Evolutionary conservation across 78 protist genomes (phyloP).

Genomic region (Dictyostelium capitatum): DNA sequence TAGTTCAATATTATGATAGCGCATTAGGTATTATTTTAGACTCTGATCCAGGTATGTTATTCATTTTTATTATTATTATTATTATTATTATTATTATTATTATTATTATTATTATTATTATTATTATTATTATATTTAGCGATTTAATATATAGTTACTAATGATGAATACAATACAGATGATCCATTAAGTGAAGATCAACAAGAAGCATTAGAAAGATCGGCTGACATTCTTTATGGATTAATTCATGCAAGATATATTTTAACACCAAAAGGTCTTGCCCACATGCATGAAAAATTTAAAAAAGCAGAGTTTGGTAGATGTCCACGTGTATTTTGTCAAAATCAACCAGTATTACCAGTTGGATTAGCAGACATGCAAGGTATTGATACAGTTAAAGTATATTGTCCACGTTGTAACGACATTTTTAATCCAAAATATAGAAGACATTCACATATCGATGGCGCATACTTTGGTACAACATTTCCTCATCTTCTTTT

Average conservation of each 20-base stretch:
- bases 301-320: conserved; percentile 93
- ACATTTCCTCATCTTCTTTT: conserved; percentile 96
- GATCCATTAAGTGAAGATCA: conserved; percentile 86
- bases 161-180: conserved; percentile 12
- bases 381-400: conserved; percentile 91
- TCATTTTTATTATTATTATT: not conserved
- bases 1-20: conserved; percentile 93
- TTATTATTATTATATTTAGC: not conserved
- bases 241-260: conserved; percentile 98
- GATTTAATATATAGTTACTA: not conserved
- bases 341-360: conserved; percentile 96
- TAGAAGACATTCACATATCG: conserved; percentile 89
- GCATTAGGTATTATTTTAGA: conserved; percentile 97
- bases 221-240: conserved; percentile 96
- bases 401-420: conserved; percentile 96
- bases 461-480: conserved; percentile 98
- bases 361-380: conserved; percentile 93
- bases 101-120: not conserved
- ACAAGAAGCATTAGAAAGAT: conserved; percentile 79
- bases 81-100: not conserved
- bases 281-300: conserved; percentile 95
- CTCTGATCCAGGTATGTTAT: conserved; percentile 82
- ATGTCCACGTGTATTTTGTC: conserved; percentile 97
- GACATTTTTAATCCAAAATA: conserved; percentile 90
- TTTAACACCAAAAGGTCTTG: conserved; percentile 92